These are phyloP conservation scores for Colletotrichum abscissum DNA, from an alignment of 2,329 filamentous ascomycete species.

Conservation along the genomic window DNA sequence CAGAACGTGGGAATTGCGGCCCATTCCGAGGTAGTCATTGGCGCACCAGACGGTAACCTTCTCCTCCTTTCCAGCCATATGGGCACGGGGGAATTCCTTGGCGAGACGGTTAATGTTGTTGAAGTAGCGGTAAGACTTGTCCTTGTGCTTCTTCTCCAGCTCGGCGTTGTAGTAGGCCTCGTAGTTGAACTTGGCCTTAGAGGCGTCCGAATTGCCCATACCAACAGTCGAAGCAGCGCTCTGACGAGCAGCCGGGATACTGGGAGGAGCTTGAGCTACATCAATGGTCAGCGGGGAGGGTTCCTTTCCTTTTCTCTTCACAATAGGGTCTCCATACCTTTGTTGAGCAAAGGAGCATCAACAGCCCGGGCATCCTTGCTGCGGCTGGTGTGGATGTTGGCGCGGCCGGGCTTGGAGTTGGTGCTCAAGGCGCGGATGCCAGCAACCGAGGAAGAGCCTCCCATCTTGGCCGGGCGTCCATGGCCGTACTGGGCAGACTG, in stretches of 20 bases:
- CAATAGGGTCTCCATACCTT: conserved; percentile 51
- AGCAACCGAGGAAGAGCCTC: conserved; percentile 56
- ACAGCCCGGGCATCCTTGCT: conserved; percentile 83
- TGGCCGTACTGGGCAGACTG: conserved; percentile 73
- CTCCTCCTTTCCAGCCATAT: conserved; percentile 86
- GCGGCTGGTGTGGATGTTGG: conserved; percentile 84
- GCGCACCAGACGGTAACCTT: conserved; percentile 98
- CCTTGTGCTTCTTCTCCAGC: conserved; percentile 98
- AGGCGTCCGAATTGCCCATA: conserved; percentile 32
- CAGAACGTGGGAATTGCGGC: conserved; percentile 86
- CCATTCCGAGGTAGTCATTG: conserved; percentile 99
- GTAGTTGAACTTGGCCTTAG: conserved; percentile 82
- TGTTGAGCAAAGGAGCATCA: conserved; percentile 65
- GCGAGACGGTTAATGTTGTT: conserved; percentile 99
- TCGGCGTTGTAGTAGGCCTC: conserved; percentile 88
- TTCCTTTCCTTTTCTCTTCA: background rate
- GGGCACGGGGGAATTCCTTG: conserved; percentile 94
- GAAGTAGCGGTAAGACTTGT: conserved; percentile 99
- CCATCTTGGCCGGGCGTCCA: conserved; percentile 53
- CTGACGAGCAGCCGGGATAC: conserved; percentile 43
- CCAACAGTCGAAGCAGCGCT: conserved; percentile 40
- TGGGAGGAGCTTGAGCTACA: conserved; percentile 50
- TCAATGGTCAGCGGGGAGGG: conserved; percentile 36
- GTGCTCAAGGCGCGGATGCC: conserved; percentile 63
- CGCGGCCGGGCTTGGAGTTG: conserved; percentile 68